Percentiles rank a stretch among this genome's conserved stretches.
These are phyloP conservation scores for Acanthamoeba culbertsoni DNA, from an alignment of 208 protist genomes.

Conservation along the genomic window DNA sequence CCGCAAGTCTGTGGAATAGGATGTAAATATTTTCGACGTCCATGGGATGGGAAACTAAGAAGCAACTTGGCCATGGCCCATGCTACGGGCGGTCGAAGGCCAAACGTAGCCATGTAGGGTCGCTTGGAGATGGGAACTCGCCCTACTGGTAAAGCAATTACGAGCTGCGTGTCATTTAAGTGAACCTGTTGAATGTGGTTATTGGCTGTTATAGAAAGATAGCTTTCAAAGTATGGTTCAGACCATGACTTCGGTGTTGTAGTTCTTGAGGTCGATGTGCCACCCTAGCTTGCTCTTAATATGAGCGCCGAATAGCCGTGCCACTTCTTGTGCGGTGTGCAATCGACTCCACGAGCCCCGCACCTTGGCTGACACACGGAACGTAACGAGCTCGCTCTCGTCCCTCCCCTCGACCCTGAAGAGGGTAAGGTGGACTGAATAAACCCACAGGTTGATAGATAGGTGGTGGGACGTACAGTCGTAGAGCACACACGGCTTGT, in stretches of 20 bases:
- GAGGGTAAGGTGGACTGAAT: not conserved
- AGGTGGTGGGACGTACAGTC: not conserved
- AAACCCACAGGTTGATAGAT: not conserved
- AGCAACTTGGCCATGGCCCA: conserved; percentile 26
- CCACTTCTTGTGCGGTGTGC: not conserved
- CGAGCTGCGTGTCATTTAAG: conserved; percentile 31
- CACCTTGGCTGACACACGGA: conserved; percentile 45
- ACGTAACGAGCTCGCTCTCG: not conserved
- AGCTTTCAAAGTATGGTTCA: not conserved
- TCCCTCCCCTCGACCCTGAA: not conserved
- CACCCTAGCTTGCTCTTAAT: conserved; percentile 20
- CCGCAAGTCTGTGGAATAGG: not conserved
- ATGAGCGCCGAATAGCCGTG: not conserved
- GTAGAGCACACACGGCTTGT: not conserved
- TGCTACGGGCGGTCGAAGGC: not conserved
- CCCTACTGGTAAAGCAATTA: conserved; percentile 13
- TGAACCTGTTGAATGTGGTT: not conserved
- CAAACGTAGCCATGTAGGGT: conserved; percentile 33
- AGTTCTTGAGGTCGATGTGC: conserved; percentile 39
- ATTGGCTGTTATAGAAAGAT: not conserved
- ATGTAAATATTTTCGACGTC: not conserved
- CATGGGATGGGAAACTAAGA: not conserved
- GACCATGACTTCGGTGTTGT: conserved; percentile 36
- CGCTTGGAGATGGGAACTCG: conserved; percentile 39
- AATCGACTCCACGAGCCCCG: not conserved